These are phyloP conservation scores for Conoideocrella luteorostrata DNA, from an alignment of 2,329 filamentous ascomycete genomes.

Conservation along the genomic window DNA sequence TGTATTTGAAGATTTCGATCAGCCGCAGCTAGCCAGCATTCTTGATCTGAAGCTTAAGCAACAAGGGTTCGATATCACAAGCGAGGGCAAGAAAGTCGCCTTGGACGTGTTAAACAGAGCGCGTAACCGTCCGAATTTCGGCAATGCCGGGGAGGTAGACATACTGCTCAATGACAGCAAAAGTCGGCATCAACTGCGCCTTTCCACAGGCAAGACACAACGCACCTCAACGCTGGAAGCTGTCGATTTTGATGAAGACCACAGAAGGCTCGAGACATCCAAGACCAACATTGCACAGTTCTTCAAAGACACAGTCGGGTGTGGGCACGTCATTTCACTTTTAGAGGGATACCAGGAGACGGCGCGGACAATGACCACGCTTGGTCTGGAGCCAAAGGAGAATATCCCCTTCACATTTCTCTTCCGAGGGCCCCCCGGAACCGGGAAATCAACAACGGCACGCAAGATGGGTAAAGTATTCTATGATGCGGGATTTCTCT, in stretches of 20 bases:
- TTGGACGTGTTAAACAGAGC: constrained; percentile 54
- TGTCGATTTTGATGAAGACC: constrained; percentile 66
- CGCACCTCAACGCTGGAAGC: constrained; percentile 68
- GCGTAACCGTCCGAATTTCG: constrained; percentile 62
- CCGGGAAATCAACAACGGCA: constrained; percentile 68
- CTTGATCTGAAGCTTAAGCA: constrained; percentile 56
- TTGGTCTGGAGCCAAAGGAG: constrained; percentile 21
- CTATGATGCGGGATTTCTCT: constrained; percentile 66
- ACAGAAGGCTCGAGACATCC: constrained; percentile 34
- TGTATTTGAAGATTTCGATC: constrained; percentile 60
- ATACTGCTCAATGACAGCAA: constrained; percentile 57
- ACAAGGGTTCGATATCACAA: constrained; percentile 46
- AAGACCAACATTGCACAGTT: constrained; percentile 41
- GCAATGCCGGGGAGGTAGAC: constrained; percentile 69
- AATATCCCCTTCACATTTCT: constrained; percentile 62
- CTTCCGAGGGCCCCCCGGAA: constrained; percentile 60
- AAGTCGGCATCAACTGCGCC: constrained; percentile 23
- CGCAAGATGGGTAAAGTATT: constrained; percentile 69
- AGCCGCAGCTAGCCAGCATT: constrained; percentile 52
- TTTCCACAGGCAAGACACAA: constrained; percentile 15
- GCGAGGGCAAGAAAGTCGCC: constrained; percentile 45
- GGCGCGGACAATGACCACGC: constrained; percentile 19
- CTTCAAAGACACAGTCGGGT: constrained; percentile 54
- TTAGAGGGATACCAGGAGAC: constrained; percentile 50
- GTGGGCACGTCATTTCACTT: constrained; percentile 45